phyloP scores from a whole-genome alignment of 805 yeast genomes.

The Saccharomyces paradoxus region DNA sequence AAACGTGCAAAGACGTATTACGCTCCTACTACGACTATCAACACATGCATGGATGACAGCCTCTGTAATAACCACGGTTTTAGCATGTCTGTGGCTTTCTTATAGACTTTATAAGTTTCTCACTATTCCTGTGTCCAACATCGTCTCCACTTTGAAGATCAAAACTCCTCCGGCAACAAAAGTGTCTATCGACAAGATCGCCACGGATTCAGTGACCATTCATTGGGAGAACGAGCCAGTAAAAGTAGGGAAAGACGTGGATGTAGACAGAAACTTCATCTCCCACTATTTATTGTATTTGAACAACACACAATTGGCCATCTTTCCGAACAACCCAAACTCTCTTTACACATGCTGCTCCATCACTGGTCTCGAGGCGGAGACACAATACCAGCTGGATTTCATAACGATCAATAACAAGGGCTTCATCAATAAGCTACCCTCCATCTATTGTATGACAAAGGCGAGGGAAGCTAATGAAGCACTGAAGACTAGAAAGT shows the following conservation, averaged over 20 bases:
- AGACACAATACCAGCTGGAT: constrained; percentile 27
- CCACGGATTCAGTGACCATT: constrained; percentile 22
- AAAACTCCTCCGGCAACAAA: constrained; percentile 29
- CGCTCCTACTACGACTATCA: neutral
- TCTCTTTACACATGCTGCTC: constrained; percentile 29
- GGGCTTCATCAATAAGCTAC: constrained; percentile 30
- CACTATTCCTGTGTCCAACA: constrained; percentile 24
- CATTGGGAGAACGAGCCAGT: constrained; percentile 31
- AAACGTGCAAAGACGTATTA: neutral
- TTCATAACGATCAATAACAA: constrained; percentile 28
- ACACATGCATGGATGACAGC: constrained; percentile 3
- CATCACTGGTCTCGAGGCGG: constrained; percentile 19
- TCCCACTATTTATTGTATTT: constrained; percentile 27
- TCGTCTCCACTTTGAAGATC: constrained; percentile 23
- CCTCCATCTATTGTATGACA: constrained; percentile 27
- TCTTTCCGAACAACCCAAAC: constrained; percentile 25
- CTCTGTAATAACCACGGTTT: neutral
- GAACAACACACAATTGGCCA: constrained; percentile 25
- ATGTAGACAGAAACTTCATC: constrained; percentile 9
- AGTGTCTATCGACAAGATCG: constrained; percentile 29
- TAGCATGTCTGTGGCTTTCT: constrained; percentile 22
- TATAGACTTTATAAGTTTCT: constrained; percentile 24
- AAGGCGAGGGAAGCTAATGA: constrained; percentile 4
- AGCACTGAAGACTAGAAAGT: constrained; percentile 13
- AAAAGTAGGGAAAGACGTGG: neutral